Base-by-base conservation (phyloP, 163 green algal genomes). In the Coccomyxa subellipsoidea region DNA sequence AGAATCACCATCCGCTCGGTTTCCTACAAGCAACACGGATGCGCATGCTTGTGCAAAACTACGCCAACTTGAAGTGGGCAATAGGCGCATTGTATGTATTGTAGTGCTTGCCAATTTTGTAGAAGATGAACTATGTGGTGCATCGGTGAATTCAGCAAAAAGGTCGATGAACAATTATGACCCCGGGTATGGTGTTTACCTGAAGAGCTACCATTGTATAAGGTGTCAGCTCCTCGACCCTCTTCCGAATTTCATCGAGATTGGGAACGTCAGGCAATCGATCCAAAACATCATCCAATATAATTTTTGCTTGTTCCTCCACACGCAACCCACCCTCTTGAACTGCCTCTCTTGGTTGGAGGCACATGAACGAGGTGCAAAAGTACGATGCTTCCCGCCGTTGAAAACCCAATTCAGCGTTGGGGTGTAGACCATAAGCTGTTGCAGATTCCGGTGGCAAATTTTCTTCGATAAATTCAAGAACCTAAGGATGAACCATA, bases 161-260 rank as follows among this genome's bases (percentile, higher is more conserved):
- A n/a, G n/a, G n/a, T n/a, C n/a, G n/a, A n/a, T n/a, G n/a, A n/a
- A n/a, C n/a, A n/a, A n/a, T n/a, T n/a, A n/a, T n/a, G n/a, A n/a
- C n/a, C n/a, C n/a, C n/a, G n/a, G n/a, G n/a, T n/a, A n/a, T n/a
- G n/a, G n/a, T n/a, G n/a, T n/a, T n/a, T 79, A 86, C 91, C 89
- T 97, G 94, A 39, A 98, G 93, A 5, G 93, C 92, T 69, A 98
- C 95, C 93, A 98, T 97, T 69, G 92, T 89, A 89, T 96, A 98
- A 2, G 95, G 95, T 31, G 91, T 93, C 78, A 86, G 89, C 73
- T 97, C 93, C 38, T 97, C 93, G 66, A 96, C 90, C n/a, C 92
- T 87, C 35, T 79, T 80, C n/a, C 93, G 91, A 69, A 98, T 95
- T 81, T 97, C 94, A 80, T 98, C 94, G 88, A 98, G 92, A 81